Conservation (phyloP, 495 filamentous ascomycete species). For the Xylaria telfairii region DNA sequence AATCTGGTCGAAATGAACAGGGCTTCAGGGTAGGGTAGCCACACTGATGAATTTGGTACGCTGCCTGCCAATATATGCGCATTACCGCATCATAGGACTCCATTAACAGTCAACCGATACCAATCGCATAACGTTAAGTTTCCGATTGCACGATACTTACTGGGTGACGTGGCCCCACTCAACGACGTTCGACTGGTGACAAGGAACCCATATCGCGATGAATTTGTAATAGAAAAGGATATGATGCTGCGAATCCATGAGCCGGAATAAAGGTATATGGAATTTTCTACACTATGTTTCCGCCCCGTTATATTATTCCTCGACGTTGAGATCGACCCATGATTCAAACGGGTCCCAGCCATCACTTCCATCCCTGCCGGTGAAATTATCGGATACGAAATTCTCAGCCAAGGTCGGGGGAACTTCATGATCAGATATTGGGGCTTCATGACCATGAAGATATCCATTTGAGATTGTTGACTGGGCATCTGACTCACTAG, state of each 20-base stretch:
- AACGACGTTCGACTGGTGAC: background rate
- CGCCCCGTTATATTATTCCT: slow-evolving; percentile 26
- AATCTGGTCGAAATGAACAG: too few relatives aligned
- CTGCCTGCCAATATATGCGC: background rate
- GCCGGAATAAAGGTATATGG: too few relatives aligned
- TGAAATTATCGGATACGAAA: slow-evolving; percentile 3
- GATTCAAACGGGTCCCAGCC: slow-evolving; percentile 31
- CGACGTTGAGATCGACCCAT: slow-evolving; percentile 37
- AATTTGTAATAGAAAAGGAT: too few relatives aligned
- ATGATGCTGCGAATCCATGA: too few relatives aligned
- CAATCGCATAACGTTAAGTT: background rate
- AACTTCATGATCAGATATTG: slow-evolving; percentile 5
- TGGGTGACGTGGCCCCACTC: background rate
- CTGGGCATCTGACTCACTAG: background rate
- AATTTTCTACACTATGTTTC: too few relatives aligned
- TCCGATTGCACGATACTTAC: background rate
- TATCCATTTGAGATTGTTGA: background rate
- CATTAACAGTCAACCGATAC: background rate
- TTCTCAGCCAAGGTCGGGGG: background rate
- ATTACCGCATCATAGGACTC: background rate
- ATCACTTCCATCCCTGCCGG: slow-evolving; percentile 20
- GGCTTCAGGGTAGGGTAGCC: background rate
- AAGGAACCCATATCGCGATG: background rate
- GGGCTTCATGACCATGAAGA: slow-evolving; percentile 26
- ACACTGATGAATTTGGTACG: background rate